phyloP scores from a whole-genome alignment of 495 filamentous ascomycete genomes.

The Daldinia vernicosa region DNA sequence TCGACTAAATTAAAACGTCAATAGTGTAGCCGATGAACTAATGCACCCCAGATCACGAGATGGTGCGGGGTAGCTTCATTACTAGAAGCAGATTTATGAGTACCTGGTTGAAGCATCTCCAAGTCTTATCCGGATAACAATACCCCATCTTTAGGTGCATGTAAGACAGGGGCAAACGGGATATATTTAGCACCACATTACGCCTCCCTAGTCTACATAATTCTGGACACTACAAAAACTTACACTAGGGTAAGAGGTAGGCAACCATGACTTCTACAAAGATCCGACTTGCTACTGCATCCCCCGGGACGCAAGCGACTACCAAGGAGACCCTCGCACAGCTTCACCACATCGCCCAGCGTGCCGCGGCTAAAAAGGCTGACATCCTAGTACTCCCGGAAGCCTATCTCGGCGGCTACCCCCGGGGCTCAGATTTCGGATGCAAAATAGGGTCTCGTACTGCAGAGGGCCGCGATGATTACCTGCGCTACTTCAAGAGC shows the following conservation, averaged over 20 bases:
- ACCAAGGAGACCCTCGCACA: conserved; percentile 71
- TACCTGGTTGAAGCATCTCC: not conserved
- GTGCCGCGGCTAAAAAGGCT: conserved; percentile 63
- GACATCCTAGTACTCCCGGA: conserved; percentile 91
- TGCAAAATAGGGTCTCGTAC: conserved; percentile 74
- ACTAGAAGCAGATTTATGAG: not conserved
- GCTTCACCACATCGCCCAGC: conserved; percentile 63
- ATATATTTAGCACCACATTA: not conserved
- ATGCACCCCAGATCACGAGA: conserved; percentile 38
- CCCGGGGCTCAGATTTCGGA: conserved; percentile 83
- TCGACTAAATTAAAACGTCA: not conserved
- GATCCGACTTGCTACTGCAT: conserved; percentile 79
- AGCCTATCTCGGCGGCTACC: conserved; percentile 93
- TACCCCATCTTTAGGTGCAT: not conserved
- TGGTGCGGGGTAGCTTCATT: conserved; percentile 23
- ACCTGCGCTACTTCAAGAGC: conserved; percentile 77
- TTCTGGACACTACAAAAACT: not conserved
- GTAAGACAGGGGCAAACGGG: too few species aligned
- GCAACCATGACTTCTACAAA: conserved; percentile 19
- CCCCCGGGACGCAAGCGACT: conserved; percentile 74
- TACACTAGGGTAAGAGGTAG: not conserved
- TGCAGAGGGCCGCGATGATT: conserved; percentile 80
- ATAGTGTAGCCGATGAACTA: not conserved
- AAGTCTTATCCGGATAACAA: not conserved
- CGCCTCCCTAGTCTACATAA: not conserved